Conservation (phyloP, 768 basidiomycete genomes). For the Trametes gibbosa region DNA sequence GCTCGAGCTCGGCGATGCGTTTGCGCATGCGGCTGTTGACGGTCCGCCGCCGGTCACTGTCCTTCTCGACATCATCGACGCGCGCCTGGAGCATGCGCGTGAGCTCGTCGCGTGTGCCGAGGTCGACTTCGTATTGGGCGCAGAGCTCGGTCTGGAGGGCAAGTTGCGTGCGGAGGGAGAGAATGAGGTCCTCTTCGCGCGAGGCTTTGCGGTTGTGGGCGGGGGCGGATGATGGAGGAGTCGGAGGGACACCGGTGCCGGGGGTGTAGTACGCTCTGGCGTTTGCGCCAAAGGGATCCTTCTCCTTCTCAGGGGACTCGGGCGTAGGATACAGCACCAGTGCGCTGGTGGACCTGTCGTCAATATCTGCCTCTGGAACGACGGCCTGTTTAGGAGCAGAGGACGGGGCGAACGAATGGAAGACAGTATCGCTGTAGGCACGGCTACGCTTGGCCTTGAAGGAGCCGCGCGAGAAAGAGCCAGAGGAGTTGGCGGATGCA, state of each 20-base stretch:
- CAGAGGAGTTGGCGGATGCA: conserved; percentile 23
- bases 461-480: conserved; percentile 22
- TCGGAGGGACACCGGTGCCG: conserved; percentile 66
- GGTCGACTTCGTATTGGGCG: conserved; percentile 73
- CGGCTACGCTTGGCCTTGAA: conserved; percentile 40
- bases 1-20: conserved; percentile 73
- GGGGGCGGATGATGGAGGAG: conserved; percentile 38
- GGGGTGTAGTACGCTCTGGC: conserved; percentile 78
- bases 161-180: conserved; percentile 72
- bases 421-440: conserved; percentile 62
- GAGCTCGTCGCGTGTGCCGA: conserved; percentile 70
- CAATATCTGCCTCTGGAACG: conserved; percentile 60
- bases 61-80: conserved; percentile 54
- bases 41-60: conserved; percentile 56
- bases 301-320: conserved; percentile 36
- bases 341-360: conserved; percentile 51
- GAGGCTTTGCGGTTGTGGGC: conserved; percentile 59
- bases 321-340: conserved; percentile 42
- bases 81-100: conserved; percentile 58
- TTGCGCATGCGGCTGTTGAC: conserved; percentile 67
- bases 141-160: conserved; percentile 73
- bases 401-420: conserved; percentile 49
- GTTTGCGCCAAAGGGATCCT: conserved; percentile 72
- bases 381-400: conserved; percentile 27
- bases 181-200: conserved; percentile 69